Base-by-base conservation (phyloP, 371 early-diverging fungal genomes). In the Lichtheimia ramosa region DNA sequence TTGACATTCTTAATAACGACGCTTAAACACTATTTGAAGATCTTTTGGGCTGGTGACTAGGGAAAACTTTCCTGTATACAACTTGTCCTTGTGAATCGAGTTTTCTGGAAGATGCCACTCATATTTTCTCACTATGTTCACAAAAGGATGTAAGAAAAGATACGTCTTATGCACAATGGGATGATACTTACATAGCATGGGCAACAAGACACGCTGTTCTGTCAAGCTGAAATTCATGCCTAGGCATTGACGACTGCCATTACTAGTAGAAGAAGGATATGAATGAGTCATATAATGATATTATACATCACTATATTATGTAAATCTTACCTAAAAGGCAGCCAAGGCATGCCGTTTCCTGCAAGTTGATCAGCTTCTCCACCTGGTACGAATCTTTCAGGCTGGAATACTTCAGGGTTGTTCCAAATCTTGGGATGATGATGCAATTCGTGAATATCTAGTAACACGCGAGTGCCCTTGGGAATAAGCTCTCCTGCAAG, bases 291-390 rank as follows among this genome's bases (percentile, higher is more conserved):
- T 8, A 10, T 8, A 34, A 34, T 6, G 10, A 10, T 8, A 34
- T 34, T 2, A 16, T 8, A n/a, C 46, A 46, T 8, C n/a, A 20
- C 2, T 20, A 7, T 2, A 4, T 43, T 46, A 71, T 46, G 6
- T 34, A 1, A 82, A 7, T 83, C 84, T 27, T 71, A 65, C 52
- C 79, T 69, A 54, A 85, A 84, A 25, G 85, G 82, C 14, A 79
- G 28, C 25, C 10, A 62, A 27, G 23, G 39, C 58, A 27, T 16
- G 43, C 57, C 57, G 8, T 15, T 53, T 41, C 52, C 28, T 5
- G 56, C 57, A 4, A 50, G 43, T 24, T 51, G 15, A 4, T 58
- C 62, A 16, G 51, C 43, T 23, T 61, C 67, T 5, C 59, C 62
- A 25, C 51, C 51, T 14, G 51, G 53, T 12, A 4, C 5, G 43